phyloP scores from a whole-genome alignment of 1,284 basidiomycete genomes.

The Melampsora americana region DNA sequence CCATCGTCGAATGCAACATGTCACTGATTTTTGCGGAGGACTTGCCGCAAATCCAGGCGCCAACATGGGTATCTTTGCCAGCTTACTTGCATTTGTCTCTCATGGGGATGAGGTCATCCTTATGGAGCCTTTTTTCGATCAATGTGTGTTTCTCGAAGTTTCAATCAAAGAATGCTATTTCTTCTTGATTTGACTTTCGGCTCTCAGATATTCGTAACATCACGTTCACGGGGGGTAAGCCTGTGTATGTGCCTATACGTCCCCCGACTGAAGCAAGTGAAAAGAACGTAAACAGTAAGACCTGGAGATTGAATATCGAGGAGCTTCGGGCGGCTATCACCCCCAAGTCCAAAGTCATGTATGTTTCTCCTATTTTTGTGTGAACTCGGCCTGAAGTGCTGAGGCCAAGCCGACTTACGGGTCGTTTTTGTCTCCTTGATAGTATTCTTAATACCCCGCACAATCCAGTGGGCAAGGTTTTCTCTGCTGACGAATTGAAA shows the following conservation, averaged over 20 bases:
- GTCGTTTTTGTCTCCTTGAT: slow-evolving; percentile 39
- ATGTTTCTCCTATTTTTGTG: background rate
- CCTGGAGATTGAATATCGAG: slow-evolving; percentile 81
- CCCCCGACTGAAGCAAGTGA: slow-evolving; percentile 63
- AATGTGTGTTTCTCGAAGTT: slow-evolving; percentile 49
- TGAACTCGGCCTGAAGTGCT: background rate
- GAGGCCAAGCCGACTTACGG: background rate
- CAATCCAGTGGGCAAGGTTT: slow-evolving; percentile 95
- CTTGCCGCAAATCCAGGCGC: slow-evolving; percentile 3
- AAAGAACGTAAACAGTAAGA: slow-evolving; percentile 59
- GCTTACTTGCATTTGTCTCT: slow-evolving; percentile 81
- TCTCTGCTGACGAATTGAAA: slow-evolving; percentile 75
- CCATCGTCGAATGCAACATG: too few species aligned
- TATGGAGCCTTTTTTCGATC: slow-evolving; percentile 69
- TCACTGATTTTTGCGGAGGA: too few species aligned
- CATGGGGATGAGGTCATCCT: slow-evolving; percentile 94
- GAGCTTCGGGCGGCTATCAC: slow-evolving; percentile 80
- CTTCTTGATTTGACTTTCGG: background rate
- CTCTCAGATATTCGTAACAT: slow-evolving; percentile 47
- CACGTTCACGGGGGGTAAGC: slow-evolving; percentile 64
- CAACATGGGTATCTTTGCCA: slow-evolving; percentile 75
- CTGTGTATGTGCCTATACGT: slow-evolving; percentile 90
- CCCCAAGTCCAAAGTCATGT: slow-evolving; percentile 79
- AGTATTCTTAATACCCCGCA: slow-evolving; percentile 86
- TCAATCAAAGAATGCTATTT: too few species aligned